Percentiles rank a stretch among this genome's conserved stretches.
Conservation (phyloP, 2,329 filamentous ascomycete species). For the Rhexocercosporidium sp. region DNA sequence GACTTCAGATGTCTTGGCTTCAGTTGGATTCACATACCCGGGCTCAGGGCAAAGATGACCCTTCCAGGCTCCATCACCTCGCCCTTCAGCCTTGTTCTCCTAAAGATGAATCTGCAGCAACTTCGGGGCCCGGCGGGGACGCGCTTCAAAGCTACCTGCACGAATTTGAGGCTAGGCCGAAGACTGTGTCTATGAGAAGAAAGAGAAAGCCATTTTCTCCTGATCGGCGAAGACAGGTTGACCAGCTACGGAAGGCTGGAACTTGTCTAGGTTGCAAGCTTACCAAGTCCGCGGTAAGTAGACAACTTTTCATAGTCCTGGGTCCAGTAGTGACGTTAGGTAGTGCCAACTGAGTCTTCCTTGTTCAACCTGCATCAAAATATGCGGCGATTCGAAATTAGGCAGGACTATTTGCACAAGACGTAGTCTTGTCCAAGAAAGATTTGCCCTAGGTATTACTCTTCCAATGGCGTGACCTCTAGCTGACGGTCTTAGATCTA, state of each 20-base stretch:
- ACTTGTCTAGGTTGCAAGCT: background rate
- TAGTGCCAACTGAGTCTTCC: background rate
- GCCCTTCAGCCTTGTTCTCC: too few relatives aligned
- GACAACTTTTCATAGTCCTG: background rate
- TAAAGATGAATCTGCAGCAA: background rate
- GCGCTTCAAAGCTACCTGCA: background rate
- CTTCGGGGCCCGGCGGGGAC: too few relatives aligned
- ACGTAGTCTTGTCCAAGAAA: background rate
- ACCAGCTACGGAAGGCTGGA: constrained; percentile 1
- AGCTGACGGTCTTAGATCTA: background rate
- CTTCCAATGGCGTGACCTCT: background rate
- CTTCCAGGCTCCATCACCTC: too few relatives aligned
- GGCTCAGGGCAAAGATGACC: too few relatives aligned
- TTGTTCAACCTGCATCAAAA: background rate
- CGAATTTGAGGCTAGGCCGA: background rate
- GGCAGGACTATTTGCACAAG: background rate
- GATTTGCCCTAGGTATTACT: background rate
- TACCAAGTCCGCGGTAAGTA: background rate
- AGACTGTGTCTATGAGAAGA: background rate
- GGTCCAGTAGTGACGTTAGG: background rate
- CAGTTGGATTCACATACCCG: too few relatives aligned
- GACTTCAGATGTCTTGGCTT: too few relatives aligned
- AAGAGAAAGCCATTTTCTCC: background rate
- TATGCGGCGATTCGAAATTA: background rate
- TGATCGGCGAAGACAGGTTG: background rate